A percentile compares a stretch with the other conserved stretches of the same genome.
Evolutionary conservation across 768 basidiomycete genomes (phyloP).

Genomic region (Macrolepiota albuminosa): DNA sequence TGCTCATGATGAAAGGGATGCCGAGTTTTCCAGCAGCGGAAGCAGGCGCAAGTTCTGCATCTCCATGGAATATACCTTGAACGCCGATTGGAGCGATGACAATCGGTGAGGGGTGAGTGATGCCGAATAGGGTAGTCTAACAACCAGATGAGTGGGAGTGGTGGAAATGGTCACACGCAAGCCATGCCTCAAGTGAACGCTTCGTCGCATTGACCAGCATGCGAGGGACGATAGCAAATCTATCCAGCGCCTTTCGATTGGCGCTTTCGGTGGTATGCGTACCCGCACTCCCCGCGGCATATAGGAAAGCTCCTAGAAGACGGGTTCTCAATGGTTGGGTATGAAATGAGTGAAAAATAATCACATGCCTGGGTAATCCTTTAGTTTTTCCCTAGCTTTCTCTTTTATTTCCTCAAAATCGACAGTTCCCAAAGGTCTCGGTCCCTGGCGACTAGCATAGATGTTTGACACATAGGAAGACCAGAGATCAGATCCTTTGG

Average conservation of each 20-base stretch:
- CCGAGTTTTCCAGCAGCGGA: slow-evolving; percentile 57
- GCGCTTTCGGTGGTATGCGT: slow-evolving; percentile 58
- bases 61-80: slow-evolving; percentile 66
- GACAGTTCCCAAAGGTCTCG: slow-evolving; percentile 56
- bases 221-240: slow-evolving; percentile 73
- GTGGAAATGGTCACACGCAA: neutral
- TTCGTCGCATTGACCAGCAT: slow-evolving; percentile 63
- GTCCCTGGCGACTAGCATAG: slow-evolving; percentile 33
- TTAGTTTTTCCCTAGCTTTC: slow-evolving; percentile 60
- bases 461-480: slow-evolving; percentile 34
- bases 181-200: slow-evolving; percentile 54
- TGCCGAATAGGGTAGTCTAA: slow-evolving; percentile 70
- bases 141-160: neutral
- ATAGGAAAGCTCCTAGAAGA: slow-evolving; percentile 58
- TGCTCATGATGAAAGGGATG: slow-evolving; percentile 72
- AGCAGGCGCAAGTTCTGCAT: slow-evolving; percentile 69
- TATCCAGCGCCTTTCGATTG: slow-evolving; percentile 60
- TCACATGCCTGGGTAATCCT: slow-evolving; percentile 47
- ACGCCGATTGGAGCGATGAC: slow-evolving; percentile 75
- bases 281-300: slow-evolving; percentile 76
- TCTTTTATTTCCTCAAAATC: slow-evolving; percentile 57
- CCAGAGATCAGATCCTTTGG: slow-evolving; percentile 25
- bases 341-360: neutral
- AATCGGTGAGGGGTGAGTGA: slow-evolving; percentile 55
- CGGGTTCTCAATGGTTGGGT: neutral